Percentiles rank a stretch among this genome's conserved stretches.
Conservation (phyloP, 495 filamentous ascomycete species). For the Aspergillus diversus region DNA sequence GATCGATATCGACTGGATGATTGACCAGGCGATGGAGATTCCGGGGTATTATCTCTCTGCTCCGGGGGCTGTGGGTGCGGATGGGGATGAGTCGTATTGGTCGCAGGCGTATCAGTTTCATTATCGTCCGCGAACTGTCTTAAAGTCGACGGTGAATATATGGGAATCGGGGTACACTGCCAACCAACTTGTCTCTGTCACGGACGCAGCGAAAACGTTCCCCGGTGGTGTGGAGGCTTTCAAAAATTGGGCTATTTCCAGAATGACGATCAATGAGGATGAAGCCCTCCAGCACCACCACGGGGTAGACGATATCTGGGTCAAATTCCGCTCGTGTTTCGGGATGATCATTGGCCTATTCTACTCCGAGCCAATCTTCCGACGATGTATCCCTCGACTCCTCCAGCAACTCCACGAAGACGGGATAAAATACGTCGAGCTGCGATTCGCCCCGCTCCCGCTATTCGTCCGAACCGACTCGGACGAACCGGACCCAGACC, state of each 20-base stretch:
- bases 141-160: too few species aligned
- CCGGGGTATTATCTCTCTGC: constrained; percentile 19
- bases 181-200: constrained; percentile 4
- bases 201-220: constrained; percentile 3
- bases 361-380: constrained; percentile 19
- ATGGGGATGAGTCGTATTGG: background rate
- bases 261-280: constrained; percentile 21
- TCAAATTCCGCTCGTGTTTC: constrained; percentile 19
- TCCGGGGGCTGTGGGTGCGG: constrained; percentile 9
- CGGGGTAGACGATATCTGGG: constrained; percentile 20
- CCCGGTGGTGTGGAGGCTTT: constrained; percentile 14
- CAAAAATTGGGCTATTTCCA: constrained; percentile 16
- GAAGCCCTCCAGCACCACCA: constrained; percentile 22
- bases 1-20: constrained; percentile 24
- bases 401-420: constrained; percentile 20
- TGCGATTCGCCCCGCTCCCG: constrained; percentile 14
- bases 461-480: constrained; percentile 14
- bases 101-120: constrained; percentile 10
- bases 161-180: constrained; percentile 16
- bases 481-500: constrained; percentile 7
- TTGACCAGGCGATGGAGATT: constrained; percentile 18
- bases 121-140: too few species aligned
- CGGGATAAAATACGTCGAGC: constrained; percentile 20
- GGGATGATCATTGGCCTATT: constrained; percentile 16
- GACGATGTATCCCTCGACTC: constrained; percentile 18